Conservation (phyloP, 1,284 basidiomycete genomes). For the Sporisorium graminicola region DNA sequence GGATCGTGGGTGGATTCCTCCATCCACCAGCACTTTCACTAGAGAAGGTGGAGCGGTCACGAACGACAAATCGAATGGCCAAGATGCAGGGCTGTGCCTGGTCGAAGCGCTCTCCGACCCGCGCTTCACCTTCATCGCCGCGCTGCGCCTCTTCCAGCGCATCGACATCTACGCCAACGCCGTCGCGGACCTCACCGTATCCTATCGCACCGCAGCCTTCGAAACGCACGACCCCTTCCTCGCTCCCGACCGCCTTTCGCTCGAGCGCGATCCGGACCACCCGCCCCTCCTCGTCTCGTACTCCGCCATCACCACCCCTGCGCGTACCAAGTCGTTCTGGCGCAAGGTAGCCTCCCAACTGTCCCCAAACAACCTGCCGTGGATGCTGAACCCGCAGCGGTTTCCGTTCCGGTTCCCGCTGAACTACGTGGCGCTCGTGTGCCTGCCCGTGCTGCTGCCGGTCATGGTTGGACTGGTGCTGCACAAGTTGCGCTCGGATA, state of each 20-base stretch:
- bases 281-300: slow-evolving; percentile 22
- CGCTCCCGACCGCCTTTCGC: slow-evolving; percentile 9
- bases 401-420: slow-evolving; percentile 53
- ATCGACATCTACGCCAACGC: slow-evolving; percentile 87
- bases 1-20: slow-evolving; percentile 47
- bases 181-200: slow-evolving; percentile 67
- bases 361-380: slow-evolving; percentile 38
- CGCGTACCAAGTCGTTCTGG: neutral
- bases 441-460: slow-evolving; percentile 51
- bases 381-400: slow-evolving; percentile 54
- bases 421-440: slow-evolving; percentile 52
- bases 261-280: slow-evolving; percentile 33
- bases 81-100: slow-evolving; percentile 24
- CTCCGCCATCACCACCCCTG: neutral
- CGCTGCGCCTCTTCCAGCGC: slow-evolving; percentile 78
- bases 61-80: neutral
- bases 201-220: slow-evolving; percentile 58
- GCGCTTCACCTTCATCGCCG: slow-evolving; percentile 83
- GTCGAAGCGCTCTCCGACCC: slow-evolving; percentile 50
- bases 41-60: neutral
- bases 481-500: slow-evolving; percentile 27
- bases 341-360: neutral
- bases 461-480: slow-evolving; percentile 48
- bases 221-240: slow-evolving; percentile 48
- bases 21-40: neutral